Conservation (phyloP, 75 land plant genomes). For the Picea sitchensis region DNA sequence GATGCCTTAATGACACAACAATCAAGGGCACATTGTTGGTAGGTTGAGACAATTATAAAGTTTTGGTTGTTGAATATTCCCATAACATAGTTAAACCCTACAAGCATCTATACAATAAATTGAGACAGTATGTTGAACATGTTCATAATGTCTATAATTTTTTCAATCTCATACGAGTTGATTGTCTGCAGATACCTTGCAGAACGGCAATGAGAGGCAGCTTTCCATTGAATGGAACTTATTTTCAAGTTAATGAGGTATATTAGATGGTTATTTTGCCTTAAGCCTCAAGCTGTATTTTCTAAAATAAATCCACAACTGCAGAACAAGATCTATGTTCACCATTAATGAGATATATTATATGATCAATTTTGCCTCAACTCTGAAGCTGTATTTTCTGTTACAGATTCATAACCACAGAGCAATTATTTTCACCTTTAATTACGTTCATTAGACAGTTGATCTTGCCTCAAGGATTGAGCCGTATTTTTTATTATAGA, state of each 20-base stretch:
- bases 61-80: neutral
- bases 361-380: neutral
- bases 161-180: neutral
- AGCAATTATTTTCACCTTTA: too few relatives aligned
- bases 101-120: neutral
- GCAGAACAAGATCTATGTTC: neutral
- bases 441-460: too few relatives aligned
- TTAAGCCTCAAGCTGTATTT: neutral
- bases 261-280: neutral
- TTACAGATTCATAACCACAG: too few relatives aligned
- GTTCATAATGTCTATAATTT: neutral
- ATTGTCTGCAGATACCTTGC: constrained; percentile 70
- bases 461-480: too few relatives aligned
- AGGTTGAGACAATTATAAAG: constrained; percentile 41
- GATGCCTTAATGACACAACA: constrained; percentile 14
- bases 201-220: constrained; percentile 81
- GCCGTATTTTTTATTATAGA: too few relatives aligned
- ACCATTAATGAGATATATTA: neutral
- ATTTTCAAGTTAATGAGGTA: constrained; percentile 95
- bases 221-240: constrained; percentile 88
- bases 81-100: neutral
- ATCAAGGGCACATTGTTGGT: constrained; percentile 68
- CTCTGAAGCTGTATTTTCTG: neutral
- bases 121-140: neutral
- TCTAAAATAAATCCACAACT: neutral